A percentile compares a stretch with the other conserved stretches of the same genome.
phyloP scores from a whole-genome alignment of 176 grass and related monocot species.

The Themeda triandra region DNA sequence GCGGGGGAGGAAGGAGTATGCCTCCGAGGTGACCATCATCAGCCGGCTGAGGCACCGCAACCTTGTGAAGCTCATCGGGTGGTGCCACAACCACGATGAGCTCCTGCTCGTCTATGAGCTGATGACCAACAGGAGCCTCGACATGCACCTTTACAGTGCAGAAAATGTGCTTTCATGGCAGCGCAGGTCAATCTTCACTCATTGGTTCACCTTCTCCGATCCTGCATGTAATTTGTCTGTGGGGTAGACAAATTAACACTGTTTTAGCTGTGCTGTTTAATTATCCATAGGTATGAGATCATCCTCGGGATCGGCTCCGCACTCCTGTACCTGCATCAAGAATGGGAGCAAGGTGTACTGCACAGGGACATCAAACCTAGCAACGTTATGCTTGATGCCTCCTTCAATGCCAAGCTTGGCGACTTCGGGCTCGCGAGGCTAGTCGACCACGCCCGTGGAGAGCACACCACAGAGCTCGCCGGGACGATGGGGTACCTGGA shows the following conservation, averaged over 20 bases:
- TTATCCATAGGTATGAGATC: no score
- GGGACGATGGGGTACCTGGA: no score
- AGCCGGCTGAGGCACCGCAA: not conserved
- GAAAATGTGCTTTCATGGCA: not conserved
- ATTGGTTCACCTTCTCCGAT: no score
- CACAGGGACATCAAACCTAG: slow-evolving; percentile 44
- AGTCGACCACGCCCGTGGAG: slow-evolving; percentile 3
- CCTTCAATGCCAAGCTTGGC: slow-evolving; percentile 37
- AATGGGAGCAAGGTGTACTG: not conserved
- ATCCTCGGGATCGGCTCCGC: no score
- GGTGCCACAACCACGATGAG: not conserved
- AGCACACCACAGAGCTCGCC: not conserved
- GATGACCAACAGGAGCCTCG: not conserved
- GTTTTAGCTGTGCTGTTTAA: not conserved
- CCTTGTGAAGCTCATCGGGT: not conserved
- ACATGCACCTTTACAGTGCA: not conserved
- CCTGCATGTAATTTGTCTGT: no score
- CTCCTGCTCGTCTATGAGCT: not conserved
- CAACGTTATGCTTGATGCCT: slow-evolving; percentile 27
- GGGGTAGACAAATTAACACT: not conserved
- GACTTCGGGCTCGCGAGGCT: slow-evolving; percentile 43
- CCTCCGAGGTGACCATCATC: not conserved
- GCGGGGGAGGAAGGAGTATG: not conserved
- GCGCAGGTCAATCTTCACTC: not conserved
- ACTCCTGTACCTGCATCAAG: no score